A percentile compares a stretch with the other conserved stretches of the same genome.
Conservation (phyloP, 2,329 filamentous ascomycete species). For the Tolypocladium capitatum region DNA sequence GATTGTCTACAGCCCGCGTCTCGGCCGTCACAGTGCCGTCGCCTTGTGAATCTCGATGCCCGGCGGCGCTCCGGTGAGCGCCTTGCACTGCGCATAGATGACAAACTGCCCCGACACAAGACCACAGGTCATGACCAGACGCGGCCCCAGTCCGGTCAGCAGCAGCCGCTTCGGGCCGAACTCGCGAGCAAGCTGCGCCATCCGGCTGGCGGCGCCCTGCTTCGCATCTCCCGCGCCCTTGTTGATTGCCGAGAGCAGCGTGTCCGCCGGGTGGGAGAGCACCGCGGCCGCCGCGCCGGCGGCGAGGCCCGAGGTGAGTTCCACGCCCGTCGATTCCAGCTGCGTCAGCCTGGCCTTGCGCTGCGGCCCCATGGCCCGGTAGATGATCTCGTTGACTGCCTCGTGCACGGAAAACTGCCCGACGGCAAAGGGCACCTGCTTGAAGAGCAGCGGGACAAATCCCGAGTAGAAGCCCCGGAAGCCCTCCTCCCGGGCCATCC, state of each 20-base stretch:
- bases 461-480: conserved; percentile 79
- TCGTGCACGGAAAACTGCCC: conserved; percentile 92
- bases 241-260: conserved; percentile 41
- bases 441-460: conserved; percentile 75
- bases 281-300: conserved; percentile 82
- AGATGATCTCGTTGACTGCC: conserved; percentile 69
- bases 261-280: conserved; percentile 79
- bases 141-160: conserved; percentile 33
- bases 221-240: conserved; percentile 36
- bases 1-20: not conserved
- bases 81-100: conserved; percentile 41
- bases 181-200: conserved; percentile 37
- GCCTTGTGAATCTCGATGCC: conserved; percentile 42
- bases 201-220: conserved; percentile 34
- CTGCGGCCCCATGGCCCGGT: conserved; percentile 49
- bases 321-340: conserved; percentile 65
- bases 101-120: conserved; percentile 41
- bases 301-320: conserved; percentile 73
- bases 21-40: conserved; percentile 9
- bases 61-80: conserved; percentile 35
- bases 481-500: conserved; percentile 65
- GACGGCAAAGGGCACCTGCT: conserved; percentile 88
- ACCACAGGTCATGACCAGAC: conserved; percentile 39
- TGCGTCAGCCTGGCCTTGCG: conserved; percentile 55
- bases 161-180: conserved; percentile 36